Percentiles rank a stretch among this genome's conserved stretches.
These are phyloP conservation scores for Aspergillus sp. DNA, from an alignment of 2,329 filamentous ascomycete species.

Conservation along the genomic window DNA sequence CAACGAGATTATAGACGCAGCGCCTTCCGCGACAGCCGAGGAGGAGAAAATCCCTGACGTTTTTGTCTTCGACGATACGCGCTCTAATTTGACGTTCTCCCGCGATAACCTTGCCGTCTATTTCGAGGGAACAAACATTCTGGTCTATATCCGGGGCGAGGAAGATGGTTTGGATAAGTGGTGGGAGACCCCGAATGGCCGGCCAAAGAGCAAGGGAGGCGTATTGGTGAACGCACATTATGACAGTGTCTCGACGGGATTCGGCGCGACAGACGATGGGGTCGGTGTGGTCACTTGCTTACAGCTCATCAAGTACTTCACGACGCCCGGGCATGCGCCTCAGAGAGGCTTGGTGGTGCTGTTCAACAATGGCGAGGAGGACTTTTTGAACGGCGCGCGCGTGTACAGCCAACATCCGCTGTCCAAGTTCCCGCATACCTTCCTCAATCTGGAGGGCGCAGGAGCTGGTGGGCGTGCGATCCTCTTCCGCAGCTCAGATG, in stretches of 20 bases:
- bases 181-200: slow-evolving; percentile 64
- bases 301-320: slow-evolving; percentile 87
- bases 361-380: slow-evolving; percentile 95
- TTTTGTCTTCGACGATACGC: slow-evolving; percentile 77
- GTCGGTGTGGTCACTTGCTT: slow-evolving; percentile 85
- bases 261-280: slow-evolving; percentile 91
- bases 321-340: slow-evolving; percentile 70
- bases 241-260: slow-evolving; percentile 90
- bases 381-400: slow-evolving; percentile 83
- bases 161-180: slow-evolving; percentile 74
- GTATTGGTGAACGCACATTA: slow-evolving; percentile 95
- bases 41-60: slow-evolving; percentile 34
- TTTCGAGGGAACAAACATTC: slow-evolving; percentile 90
- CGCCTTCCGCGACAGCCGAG: slow-evolving; percentile 41
- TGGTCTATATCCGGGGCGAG: slow-evolving; percentile 85
- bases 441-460: slow-evolving; percentile 93
- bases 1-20: slow-evolving; percentile 68
- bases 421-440: slow-evolving; percentile 79
- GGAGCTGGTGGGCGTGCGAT: slow-evolving; percentile 88
- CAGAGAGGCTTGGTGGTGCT: slow-evolving; percentile 80
- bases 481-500: slow-evolving; percentile 85
- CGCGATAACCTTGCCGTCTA: slow-evolving; percentile 65
- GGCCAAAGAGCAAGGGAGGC: slow-evolving; percentile 66
- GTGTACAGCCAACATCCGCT: slow-evolving; percentile 85
- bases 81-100: slow-evolving; percentile 77